These are phyloP conservation scores for Alnus rubra DNA, from an alignment of 306 rosid genomes.

Conservation along the genomic window DNA sequence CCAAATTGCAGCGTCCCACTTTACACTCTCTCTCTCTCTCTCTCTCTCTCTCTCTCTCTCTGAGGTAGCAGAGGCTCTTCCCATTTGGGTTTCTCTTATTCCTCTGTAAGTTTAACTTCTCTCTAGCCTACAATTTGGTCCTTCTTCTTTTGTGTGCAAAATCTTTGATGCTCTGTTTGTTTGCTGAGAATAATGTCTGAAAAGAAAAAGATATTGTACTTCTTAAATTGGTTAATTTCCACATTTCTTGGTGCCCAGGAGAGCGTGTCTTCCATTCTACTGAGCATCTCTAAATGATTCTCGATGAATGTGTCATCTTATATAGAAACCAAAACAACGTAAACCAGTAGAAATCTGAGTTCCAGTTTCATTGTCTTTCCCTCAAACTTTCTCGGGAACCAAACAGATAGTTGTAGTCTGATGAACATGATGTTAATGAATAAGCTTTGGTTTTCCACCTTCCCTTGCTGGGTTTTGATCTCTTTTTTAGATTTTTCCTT, in stretches of 20 bases:
- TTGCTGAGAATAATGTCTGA: neutral
- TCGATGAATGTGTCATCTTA: neutral
- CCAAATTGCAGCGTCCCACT: neutral
- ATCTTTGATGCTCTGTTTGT: neutral
- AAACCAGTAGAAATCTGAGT: neutral
- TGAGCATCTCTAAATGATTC: neutral
- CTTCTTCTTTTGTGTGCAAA: neutral
- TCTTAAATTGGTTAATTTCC: neutral
- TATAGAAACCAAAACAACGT: neutral
- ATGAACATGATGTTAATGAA: neutral
- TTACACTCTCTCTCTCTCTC: neutral
- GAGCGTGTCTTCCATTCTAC: neutral
- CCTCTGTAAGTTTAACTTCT: neutral
- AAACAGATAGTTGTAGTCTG: neutral
- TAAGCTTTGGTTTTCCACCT: neutral
- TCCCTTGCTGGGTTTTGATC: neutral
- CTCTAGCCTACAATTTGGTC: neutral
- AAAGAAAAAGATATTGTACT: neutral
- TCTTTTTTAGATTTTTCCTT: neutral
- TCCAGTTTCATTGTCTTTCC: neutral
- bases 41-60: neutral
- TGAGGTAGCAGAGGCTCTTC: neutral
- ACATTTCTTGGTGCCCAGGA: neutral
- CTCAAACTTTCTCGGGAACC: neutral
- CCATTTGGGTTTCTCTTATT: neutral